Conservation (phyloP, 2,329 filamentous ascomycete species). For the Clathrospora elynae region DNA sequence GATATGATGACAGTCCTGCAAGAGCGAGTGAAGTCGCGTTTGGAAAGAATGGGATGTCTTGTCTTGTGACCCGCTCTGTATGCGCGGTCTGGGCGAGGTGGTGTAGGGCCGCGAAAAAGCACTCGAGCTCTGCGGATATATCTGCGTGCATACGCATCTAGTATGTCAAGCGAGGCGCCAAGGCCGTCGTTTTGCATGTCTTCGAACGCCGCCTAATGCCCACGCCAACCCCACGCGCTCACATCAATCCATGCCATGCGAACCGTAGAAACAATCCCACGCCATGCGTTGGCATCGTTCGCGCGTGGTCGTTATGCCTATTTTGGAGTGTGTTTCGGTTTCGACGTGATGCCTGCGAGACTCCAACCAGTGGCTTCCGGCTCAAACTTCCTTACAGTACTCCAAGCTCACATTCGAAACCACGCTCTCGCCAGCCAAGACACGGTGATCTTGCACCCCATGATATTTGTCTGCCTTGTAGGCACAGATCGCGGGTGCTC, state of each 20-base stretch:
- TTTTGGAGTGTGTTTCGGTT: constrained; percentile 18
- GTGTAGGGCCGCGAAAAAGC: constrained; percentile 15
- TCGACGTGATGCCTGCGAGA: constrained; percentile 13
- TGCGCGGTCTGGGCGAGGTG: constrained; percentile 16
- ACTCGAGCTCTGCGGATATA: constrained; percentile 8
- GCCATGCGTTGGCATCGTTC: constrained; percentile 8
- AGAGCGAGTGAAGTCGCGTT: constrained; percentile 7
- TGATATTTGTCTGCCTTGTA: not conserved
- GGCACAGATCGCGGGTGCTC: constrained; percentile 12
- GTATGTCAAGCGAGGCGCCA: constrained; percentile 30
- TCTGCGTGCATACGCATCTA: constrained; percentile 8
- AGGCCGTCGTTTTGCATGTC: constrained; percentile 27
- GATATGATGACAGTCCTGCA: constrained; percentile 6
- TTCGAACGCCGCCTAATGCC: constrained; percentile 13
- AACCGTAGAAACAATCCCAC: constrained; percentile 13
- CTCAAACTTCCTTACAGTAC: constrained; percentile 16
- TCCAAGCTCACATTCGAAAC: constrained; percentile 29
- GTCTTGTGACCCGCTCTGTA: constrained; percentile 18
- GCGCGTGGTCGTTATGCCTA: constrained; percentile 7
- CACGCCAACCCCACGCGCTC: constrained; percentile 23
- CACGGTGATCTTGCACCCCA: constrained; percentile 23
- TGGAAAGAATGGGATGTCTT: constrained; percentile 8
- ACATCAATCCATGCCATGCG: constrained; percentile 6
- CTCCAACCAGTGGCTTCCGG: constrained; percentile 14
- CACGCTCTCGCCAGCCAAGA: constrained; percentile 36